Conservation (phyloP, 139 green algal species). For the Tetradesmus lagerheimii region DNA sequence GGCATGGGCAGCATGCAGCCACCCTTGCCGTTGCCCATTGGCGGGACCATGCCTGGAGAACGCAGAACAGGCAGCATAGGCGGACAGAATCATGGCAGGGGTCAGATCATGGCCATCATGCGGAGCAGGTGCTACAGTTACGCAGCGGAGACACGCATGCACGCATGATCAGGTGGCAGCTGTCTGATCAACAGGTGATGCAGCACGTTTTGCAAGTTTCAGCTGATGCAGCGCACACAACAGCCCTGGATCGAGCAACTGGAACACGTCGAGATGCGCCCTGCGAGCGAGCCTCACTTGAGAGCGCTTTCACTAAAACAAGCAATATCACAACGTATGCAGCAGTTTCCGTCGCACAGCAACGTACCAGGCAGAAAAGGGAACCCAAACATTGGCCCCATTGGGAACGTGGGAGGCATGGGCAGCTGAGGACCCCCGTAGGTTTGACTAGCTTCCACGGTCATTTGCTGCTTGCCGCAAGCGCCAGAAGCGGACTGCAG, state of each 20-base stretch:
- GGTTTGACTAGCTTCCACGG: neutral
- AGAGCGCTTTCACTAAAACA: neutral
- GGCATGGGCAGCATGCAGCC: constrained; percentile 22
- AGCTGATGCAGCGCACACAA: neutral
- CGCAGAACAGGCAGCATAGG: neutral
- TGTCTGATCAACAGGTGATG: too few species aligned
- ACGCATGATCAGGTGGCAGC: neutral
- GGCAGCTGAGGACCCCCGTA: neutral
- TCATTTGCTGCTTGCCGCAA: neutral
- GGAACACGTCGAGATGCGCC: neutral
- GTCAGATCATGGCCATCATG: neutral
- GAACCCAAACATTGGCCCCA: neutral
- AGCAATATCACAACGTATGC: neutral
- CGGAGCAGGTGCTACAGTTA: neutral
- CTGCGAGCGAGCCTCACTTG: neutral
- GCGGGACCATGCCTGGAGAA: neutral
- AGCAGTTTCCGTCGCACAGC: neutral
- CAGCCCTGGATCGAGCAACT: neutral
- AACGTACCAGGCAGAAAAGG: neutral
- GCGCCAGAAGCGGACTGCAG: neutral
- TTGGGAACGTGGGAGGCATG: neutral
- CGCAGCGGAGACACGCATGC: neutral
- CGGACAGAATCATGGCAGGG: neutral
- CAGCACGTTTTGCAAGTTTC: neutral
- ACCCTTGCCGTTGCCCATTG: neutral